Base-by-base conservation (phyloP, 768 basidiomycete genomes). In the Lactarius pseudohatsudake region DNA sequence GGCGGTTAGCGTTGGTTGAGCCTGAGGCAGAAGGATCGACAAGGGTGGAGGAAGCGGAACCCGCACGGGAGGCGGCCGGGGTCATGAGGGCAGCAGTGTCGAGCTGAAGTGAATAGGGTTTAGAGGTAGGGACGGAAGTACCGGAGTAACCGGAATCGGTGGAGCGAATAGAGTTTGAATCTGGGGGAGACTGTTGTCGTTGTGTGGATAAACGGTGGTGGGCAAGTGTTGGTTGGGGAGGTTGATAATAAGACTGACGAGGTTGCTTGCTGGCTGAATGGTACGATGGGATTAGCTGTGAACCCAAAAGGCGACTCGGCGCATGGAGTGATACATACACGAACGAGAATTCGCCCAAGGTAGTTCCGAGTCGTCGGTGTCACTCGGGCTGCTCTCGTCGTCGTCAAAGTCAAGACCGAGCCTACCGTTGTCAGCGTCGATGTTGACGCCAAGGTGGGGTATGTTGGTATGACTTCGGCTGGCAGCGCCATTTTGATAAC, bases 391-490 rank as follows among this genome's bases (percentile, higher is more conserved):
- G 75, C 76, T 76, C 57, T 72, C 73, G 65, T 56, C 65, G 38
- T 56, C 65, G 38, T 69, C 76, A 72, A 87, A 91, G 75, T 87
- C 85, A 71, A 90, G 74, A 38, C 77, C 85, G 32, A 91, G 79
- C 66, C 80, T 75, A 45, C 85, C 86, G 69, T 86, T 84, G 67
- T 85, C 84, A 1, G 80, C 78, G 59, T 86, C 84, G 64, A 91
- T 71, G 70, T 74, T 79, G 22, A 81, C 71, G 62, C 76, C 77
- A 9, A 82, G 74, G 63, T 74, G 74, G n/a, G 81, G 81, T 41
- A 79, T 70, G 26, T 76, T 73, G 47, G 70, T 70, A 59, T 70
- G 61, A 55, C 74, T 62, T 64, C 63, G 64, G 60, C 71, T 69
- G 13, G 74, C 66, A 16, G 61, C 56, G 65, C 76, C 77, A 58